phyloP scores from a whole-genome alignment of 345 rosid species.

The Bruguiera sexangula region DNA sequence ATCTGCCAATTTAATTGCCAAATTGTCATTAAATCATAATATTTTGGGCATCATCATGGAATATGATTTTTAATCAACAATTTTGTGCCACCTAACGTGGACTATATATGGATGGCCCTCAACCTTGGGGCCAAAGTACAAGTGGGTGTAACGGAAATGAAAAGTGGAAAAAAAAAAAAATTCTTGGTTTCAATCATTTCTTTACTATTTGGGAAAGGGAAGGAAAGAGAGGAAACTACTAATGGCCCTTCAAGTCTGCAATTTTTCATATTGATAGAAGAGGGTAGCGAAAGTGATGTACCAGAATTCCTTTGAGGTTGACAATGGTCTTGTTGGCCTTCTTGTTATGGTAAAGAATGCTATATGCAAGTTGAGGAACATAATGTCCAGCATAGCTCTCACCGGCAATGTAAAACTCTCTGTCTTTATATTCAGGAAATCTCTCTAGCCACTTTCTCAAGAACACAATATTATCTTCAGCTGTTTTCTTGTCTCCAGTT shows the following conservation, averaged over 20 bases:
- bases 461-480: constrained; percentile 29
- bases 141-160: neutral
- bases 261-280: neutral
- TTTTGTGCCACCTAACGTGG: too few relatives aligned
- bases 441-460: constrained; percentile 38
- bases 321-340: constrained; percentile 19
- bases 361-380: constrained; percentile 32
- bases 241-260: neutral
- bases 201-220: neutral
- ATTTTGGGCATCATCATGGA: neutral
- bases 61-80: too few relatives aligned
- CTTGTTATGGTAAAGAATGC: constrained; percentile 24
- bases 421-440: constrained; percentile 28
- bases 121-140: too few relatives aligned
- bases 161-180: neutral
- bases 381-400: constrained; percentile 42
- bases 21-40: too few relatives aligned
- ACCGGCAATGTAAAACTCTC: constrained; percentile 35
- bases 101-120: too few relatives aligned
- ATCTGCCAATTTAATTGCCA: constrained; percentile 37
- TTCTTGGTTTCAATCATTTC: constrained; percentile 14
- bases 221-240: too few relatives aligned
- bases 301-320: constrained; percentile 32
- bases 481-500: constrained; percentile 28
- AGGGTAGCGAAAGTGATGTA: neutral